phyloP scores from a whole-genome alignment of 2,329 filamentous ascomycete species.

The Cytospora piceicola region DNA sequence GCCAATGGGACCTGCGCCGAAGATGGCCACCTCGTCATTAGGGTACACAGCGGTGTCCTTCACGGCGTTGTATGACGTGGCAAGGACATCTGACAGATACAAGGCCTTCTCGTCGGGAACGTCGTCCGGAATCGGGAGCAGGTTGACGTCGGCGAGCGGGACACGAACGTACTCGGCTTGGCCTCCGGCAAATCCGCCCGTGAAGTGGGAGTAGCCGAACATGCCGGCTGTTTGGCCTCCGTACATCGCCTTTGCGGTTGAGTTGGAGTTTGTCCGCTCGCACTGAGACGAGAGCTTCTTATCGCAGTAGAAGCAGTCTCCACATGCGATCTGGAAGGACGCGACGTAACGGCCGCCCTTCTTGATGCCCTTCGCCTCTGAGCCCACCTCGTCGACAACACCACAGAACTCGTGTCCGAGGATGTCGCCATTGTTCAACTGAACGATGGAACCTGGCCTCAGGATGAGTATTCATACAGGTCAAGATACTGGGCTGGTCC shows the following conservation, averaged over 20 bases:
- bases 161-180: conserved; percentile 88
- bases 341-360: conserved; percentile 75
- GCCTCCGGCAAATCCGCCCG: conserved; percentile 83
- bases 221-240: conserved; percentile 75
- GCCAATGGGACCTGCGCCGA: conserved; percentile 84
- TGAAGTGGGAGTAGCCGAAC: conserved; percentile 78
- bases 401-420: conserved; percentile 67
- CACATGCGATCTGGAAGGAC: conserved; percentile 81
- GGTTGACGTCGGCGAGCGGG: conserved; percentile 78
- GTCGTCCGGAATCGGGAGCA: conserved; percentile 75
- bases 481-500: not conserved
- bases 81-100: conserved; percentile 79
- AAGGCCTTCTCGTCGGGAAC: conserved; percentile 85
- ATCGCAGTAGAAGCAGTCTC: conserved; percentile 75
- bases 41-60: conserved; percentile 82
- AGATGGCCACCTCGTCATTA: conserved; percentile 78
- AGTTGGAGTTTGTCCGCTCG: conserved; percentile 78
- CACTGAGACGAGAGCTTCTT: conserved; percentile 80
- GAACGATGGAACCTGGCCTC: conserved; percentile 50
- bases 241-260: conserved; percentile 73
- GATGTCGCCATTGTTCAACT: conserved; percentile 68
- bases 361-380: conserved; percentile 56
- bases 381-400: conserved; percentile 59
- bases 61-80: conserved; percentile 80
- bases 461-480: not conserved